Conservation (phyloP, 371 early-diverging fungal species). For the Mucor racemosus region DNA sequence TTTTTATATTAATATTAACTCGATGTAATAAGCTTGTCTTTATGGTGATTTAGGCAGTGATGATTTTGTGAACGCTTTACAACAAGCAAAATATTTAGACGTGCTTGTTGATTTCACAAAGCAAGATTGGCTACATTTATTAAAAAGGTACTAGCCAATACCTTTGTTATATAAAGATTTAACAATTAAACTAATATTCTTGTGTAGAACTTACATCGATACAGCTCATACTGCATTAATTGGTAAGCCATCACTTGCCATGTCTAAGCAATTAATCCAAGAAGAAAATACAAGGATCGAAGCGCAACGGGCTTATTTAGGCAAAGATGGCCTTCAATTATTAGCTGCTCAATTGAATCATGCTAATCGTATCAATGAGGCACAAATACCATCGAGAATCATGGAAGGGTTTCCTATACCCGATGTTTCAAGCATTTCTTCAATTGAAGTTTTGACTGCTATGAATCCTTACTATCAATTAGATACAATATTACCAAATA, state of each 20-base stretch:
- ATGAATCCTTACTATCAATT: constrained; percentile 19
- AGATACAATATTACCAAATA: constrained; percentile 19
- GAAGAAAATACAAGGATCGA: constrained; percentile 52
- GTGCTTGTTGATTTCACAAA: constrained; percentile 42
- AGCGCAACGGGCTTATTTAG: constrained; percentile 33
- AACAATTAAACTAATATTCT: too few relatives aligned
- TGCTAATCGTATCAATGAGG: constrained; percentile 52
- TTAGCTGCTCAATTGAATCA: constrained; percentile 42
- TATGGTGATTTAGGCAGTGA: constrained; percentile 57
- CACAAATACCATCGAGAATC: constrained; percentile 54
- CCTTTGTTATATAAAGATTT: too few relatives aligned
- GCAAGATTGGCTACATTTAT: constrained; percentile 49
- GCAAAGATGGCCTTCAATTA: constrained; percentile 39
- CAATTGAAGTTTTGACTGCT: constrained; percentile 56
- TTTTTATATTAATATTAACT: neutral
- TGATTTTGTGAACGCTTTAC: constrained; percentile 44
- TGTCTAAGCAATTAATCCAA: constrained; percentile 40
- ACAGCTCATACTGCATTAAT: constrained; percentile 48
- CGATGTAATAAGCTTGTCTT: constrained; percentile 26
- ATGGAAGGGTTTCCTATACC: constrained; percentile 60
- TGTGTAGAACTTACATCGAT: constrained; percentile 45
- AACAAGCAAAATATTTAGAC: constrained; percentile 52
- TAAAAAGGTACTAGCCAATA: constrained; percentile 40
- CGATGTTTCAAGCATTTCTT: constrained; percentile 50
- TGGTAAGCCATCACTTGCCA: constrained; percentile 52